Evolutionary conservation across 2,329 filamentous ascomycete genomes (phyloP).

Genomic region (Monascus ruber): DNA sequence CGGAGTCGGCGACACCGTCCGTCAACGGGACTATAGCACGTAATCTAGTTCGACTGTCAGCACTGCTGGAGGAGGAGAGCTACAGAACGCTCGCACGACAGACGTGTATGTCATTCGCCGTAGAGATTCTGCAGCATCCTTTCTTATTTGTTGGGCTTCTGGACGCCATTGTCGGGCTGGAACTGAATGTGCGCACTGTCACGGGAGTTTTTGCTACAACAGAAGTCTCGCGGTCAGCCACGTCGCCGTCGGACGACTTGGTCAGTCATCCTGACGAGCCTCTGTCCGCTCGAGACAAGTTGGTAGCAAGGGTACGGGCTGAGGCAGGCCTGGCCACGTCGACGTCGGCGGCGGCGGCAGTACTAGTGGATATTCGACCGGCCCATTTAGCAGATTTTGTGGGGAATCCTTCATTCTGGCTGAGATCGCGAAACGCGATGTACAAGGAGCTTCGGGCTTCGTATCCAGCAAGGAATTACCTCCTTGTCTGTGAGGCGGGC

Average conservation of each 20-base stretch:
- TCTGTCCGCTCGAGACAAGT: slow-evolving; percentile 15
- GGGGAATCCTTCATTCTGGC: slow-evolving; percentile 26
- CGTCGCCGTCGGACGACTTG: slow-evolving; percentile 7
- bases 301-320: slow-evolving; percentile 21
- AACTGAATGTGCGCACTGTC: slow-evolving; percentile 55
- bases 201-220: slow-evolving; percentile 42
- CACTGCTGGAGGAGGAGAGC: slow-evolving; percentile 53
- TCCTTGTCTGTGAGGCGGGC: slow-evolving; percentile 28
- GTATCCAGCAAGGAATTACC: slow-evolving; percentile 24
- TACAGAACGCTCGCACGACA: slow-evolving; percentile 57
- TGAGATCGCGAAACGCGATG: slow-evolving; percentile 25
- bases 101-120: slow-evolving; percentile 76
- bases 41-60: slow-evolving; percentile 73
- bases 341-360: slow-evolving; percentile 21
- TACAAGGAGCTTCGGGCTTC: slow-evolving; percentile 25
- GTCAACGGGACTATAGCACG: slow-evolving; percentile 77
- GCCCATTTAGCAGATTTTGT: slow-evolving; percentile 23
- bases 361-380: slow-evolving; percentile 26
- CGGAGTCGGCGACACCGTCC: slow-evolving; percentile 83
- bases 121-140: slow-evolving; percentile 83
- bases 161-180: slow-evolving; percentile 60
- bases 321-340: slow-evolving; percentile 22
- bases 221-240: slow-evolving; percentile 6
- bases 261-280: slow-evolving; percentile 12
- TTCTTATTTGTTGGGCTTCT: slow-evolving; percentile 82